A percentile compares a stretch with the other conserved stretches of the same genome.
Conservation (phyloP, 768 basidiomycete species). For the Suillus decipiens region DNA sequence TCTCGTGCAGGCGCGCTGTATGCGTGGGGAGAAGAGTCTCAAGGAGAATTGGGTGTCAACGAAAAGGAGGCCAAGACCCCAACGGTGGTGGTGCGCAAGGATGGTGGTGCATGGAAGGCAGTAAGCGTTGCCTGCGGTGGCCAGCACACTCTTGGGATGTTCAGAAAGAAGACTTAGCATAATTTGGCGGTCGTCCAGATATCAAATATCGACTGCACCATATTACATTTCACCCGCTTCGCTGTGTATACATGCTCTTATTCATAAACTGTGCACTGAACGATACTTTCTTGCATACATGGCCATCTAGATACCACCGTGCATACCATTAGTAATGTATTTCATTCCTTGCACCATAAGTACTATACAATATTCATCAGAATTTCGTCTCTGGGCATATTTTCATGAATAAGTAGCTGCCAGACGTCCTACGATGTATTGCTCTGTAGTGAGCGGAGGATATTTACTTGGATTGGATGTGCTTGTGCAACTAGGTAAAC, state of each 20-base stretch:
- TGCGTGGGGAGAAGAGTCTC: slow-evolving; percentile 77
- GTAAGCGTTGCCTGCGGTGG: slow-evolving; percentile 67
- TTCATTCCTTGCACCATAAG: background rate
- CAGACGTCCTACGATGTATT: slow-evolving; percentile 75
- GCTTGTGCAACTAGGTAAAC: slow-evolving; percentile 60
- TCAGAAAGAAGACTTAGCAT: slow-evolving; percentile 56
- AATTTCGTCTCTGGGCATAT: background rate
- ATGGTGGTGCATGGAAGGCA: slow-evolving; percentile 68
- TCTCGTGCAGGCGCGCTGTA: slow-evolving; percentile 69
- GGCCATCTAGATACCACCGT: slow-evolving; percentile 12
- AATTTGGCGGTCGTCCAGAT: slow-evolving; percentile 5
- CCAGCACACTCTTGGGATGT: slow-evolving; percentile 73
- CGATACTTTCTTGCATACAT: slow-evolving; percentile 18
- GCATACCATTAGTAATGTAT: background rate
- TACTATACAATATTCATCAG: background rate
- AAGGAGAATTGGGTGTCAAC: slow-evolving; percentile 71
- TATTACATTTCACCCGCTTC: slow-evolving; percentile 17
- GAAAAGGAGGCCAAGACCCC: slow-evolving; percentile 66
- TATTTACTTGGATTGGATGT: slow-evolving; percentile 60
- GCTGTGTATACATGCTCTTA: slow-evolving; percentile 19
- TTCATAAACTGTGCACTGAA: slow-evolving; percentile 20
- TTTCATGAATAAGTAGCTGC: slow-evolving; percentile 54
- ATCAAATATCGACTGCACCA: slow-evolving; percentile 15
- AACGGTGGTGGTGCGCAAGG: slow-evolving; percentile 65
- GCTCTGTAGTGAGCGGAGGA: slow-evolving; percentile 67